phyloP scores from a whole-genome alignment of 139 green algal species.

The Astrephomene gubernaculifera region DNA sequence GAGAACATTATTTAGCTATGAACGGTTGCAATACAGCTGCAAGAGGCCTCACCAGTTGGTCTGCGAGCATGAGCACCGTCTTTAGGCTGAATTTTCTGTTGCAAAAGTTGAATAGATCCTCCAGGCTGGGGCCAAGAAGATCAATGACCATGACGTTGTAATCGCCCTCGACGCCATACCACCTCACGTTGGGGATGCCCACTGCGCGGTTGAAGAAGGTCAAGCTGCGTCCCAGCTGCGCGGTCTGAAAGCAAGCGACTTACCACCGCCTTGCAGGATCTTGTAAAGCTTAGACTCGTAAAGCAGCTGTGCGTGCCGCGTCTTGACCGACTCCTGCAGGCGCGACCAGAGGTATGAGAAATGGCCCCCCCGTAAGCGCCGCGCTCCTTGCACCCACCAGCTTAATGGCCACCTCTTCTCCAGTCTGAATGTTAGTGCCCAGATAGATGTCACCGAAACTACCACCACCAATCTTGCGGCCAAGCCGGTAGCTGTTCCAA shows the following conservation, averaged over 20 bases:
- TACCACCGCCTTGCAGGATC: constrained; percentile 93
- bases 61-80: constrained; percentile 99
- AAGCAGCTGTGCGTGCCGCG: constrained; percentile 93
- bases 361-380: too few relatives aligned
- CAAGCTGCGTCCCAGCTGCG: not conserved
- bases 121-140: constrained; percentile 94
- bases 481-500: constrained; percentile 59
- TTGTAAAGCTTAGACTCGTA: constrained; percentile 98
- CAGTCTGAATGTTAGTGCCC: constrained; percentile 97
- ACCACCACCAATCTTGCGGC: constrained; percentile 59
- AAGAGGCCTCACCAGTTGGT: constrained; percentile 91
- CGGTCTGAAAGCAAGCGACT: constrained; percentile 14
- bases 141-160: constrained; percentile 99
- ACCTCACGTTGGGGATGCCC: constrained; percentile 98
- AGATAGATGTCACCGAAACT: constrained; percentile 61
- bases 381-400: constrained; percentile 89
- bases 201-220: constrained; percentile 66
- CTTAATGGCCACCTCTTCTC: constrained; percentile 99
- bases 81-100: constrained; percentile 98
- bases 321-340: constrained; percentile 89
- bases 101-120: constrained; percentile 99
- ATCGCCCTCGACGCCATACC: constrained; percentile 99
- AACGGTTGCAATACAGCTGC: not conserved
- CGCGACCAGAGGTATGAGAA: not conserved
- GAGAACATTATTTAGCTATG: not conserved